A percentile compares a stretch with the other conserved stretches of the same genome.
Conservation (phyloP, 805 yeast genomes). For the Ogataea angusta region DNA sequence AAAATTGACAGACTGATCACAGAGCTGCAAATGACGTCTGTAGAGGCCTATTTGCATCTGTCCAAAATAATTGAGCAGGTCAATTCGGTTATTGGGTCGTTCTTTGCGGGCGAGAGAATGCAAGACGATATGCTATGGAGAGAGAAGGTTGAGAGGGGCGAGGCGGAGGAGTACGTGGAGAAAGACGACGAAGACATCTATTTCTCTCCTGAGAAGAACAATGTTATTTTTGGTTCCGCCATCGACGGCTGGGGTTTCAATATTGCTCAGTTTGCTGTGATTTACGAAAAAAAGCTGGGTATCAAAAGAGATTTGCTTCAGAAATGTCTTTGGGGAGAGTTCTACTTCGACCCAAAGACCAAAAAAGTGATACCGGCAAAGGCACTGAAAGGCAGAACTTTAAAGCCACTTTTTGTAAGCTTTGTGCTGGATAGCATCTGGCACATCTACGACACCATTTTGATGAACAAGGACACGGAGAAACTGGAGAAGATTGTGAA, state of each 20-base stretch:
- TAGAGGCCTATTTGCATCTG: constrained; percentile 82
- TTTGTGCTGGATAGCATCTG: constrained; percentile 86
- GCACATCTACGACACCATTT: constrained; percentile 78
- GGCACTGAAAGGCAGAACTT: constrained; percentile 53
- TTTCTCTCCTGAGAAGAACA: constrained; percentile 82
- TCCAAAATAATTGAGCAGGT: constrained; percentile 84
- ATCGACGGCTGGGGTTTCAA: constrained; percentile 98
- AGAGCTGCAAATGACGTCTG: constrained; percentile 78
- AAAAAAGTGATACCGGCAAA: constrained; percentile 74
- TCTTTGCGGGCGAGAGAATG: constrained; percentile 90
- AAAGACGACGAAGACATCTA: constrained; percentile 78
- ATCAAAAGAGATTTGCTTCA: constrained; percentile 75
- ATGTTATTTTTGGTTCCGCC: constrained; percentile 88
- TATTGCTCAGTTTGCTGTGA: constrained; percentile 80
- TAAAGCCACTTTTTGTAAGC: constrained; percentile 83
- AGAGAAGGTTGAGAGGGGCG: constrained; percentile 52
- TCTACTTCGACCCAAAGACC: constrained; percentile 81
- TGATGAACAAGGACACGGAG: constrained; percentile 63
- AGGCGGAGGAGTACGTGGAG: constrained; percentile 58
- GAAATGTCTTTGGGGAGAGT: constrained; percentile 96
- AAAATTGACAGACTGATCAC: constrained; percentile 83
- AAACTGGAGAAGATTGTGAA: constrained; percentile 70
- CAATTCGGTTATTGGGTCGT: constrained; percentile 90
- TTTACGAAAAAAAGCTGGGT: constrained; percentile 81
- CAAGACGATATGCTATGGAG: constrained; percentile 78